Base-by-base conservation (phyloP, 176 grass and related monocot species). In the Ensete glaucum region DNA sequence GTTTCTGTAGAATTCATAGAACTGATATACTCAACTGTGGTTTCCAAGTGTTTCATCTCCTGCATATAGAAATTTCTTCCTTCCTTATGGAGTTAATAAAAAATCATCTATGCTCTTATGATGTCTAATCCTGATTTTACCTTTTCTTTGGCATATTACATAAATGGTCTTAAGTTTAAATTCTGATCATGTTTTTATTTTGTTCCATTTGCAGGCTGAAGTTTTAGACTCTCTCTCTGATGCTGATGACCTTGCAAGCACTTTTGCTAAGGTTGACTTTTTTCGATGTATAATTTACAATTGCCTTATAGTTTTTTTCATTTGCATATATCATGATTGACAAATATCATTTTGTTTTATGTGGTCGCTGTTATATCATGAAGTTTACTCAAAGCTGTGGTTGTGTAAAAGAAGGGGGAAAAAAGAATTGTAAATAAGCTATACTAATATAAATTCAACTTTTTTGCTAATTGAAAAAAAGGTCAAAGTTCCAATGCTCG, bases 181-280 rank as follows among this genome's bases (percentile, higher is more conserved):
- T 69, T 69, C 67, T 70, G 17, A 70, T n/a, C 10, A 3, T 52
- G 1, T 70, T 51, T 15, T 19, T 26, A 25, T 1, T 70, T 17
- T 50, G 14, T 70, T 70, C 17, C 34, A 51, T 9, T n/a, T 70
- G 43, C 67, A 70, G 75, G 75, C 26, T 66, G 75, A 53, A 64
- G 75, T 43, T 3, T 24, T 77, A n/a, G 17, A n/a, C 23, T 77
- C 48, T 53, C 49, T 66, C 64, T 77, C 75, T 52, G 75, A 77
- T 77, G 16, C 25, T 64, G 75, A 77, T 77, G 75, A 77, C 50
- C 75, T 77, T 77, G 50, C 75, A 10, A 77, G 50, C 60, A 77
- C 75, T 64, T 77, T 77, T 50, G 75, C 60, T 9, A 77, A 77
- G 75, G 75, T 77, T 65, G 19, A 54, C 53, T 29, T 58, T 57